Percentiles rank a stretch among this genome's conserved stretches.
These are phyloP conservation scores for Gentiana dahurica DNA, from an alignment of 257 asterid species.

Conservation along the genomic window DNA sequence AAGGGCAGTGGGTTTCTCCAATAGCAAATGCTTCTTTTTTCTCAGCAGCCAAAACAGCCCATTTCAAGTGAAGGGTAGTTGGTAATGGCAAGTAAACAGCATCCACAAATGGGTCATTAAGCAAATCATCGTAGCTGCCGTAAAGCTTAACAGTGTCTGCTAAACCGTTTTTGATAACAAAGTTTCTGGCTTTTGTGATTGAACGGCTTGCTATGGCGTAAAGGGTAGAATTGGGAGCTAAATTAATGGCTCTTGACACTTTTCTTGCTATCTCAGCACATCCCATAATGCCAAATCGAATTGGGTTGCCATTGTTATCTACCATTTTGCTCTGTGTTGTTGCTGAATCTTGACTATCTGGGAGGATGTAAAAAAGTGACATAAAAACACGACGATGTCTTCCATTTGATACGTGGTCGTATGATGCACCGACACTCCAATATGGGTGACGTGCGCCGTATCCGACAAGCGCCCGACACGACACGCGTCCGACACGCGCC, in stretches of 20 bases:
- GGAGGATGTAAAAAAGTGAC: not conserved
- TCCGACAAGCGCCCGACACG: too few species aligned
- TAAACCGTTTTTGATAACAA: slow-evolving; percentile 36
- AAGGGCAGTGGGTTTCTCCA: slow-evolving; percentile 77
- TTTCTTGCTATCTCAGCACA: slow-evolving; percentile 76
- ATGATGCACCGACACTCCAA: too few species aligned
- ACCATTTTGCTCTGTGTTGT: slow-evolving; percentile 1
- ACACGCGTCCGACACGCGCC: too few species aligned
- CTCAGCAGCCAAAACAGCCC: slow-evolving; percentile 70
- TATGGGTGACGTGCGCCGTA: too few species aligned
- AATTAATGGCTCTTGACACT: slow-evolving; percentile 47
- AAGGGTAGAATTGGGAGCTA: slow-evolving; percentile 47
- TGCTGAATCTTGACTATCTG: slow-evolving; percentile 1
- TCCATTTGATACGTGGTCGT: too few species aligned
- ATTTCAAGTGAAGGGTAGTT: slow-evolving; percentile 49
- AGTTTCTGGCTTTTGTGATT: slow-evolving; percentile 41
- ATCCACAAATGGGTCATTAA: slow-evolving; percentile 61
- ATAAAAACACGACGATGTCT: too few species aligned
- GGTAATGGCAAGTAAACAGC: slow-evolving; percentile 81
- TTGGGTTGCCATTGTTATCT: slow-evolving; percentile 33
- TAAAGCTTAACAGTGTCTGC: slow-evolving; percentile 36
- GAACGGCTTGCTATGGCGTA: slow-evolving; percentile 71
- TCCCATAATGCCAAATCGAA: slow-evolving; percentile 71
- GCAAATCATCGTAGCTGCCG: slow-evolving; percentile 47
- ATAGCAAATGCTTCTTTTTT: slow-evolving; percentile 57